Evolutionary conservation across 1,284 basidiomycete species (phyloP).

Genomic region (Moesziomyces parantarcticus): DNA sequence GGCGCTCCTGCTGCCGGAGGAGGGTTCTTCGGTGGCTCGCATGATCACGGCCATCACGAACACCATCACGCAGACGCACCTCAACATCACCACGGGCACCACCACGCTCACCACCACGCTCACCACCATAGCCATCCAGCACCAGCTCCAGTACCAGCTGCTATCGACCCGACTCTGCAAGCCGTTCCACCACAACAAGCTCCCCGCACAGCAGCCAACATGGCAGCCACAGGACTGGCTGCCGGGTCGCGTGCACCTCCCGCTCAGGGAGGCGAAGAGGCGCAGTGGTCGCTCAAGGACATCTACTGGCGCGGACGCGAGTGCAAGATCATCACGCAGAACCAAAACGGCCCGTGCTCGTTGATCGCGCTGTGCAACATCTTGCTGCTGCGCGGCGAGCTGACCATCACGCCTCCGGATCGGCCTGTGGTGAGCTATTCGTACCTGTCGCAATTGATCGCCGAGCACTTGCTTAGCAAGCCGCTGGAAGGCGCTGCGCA

Average conservation of each 20-base stretch:
- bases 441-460: constrained; percentile 82
- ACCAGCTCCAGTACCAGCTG: not conserved
- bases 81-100: not conserved
- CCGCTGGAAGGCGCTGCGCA: constrained; percentile 42
- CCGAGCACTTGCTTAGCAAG: constrained; percentile 77
- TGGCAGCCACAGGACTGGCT: not conserved
- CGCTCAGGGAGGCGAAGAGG: constrained; percentile 33
- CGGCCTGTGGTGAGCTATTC: constrained; percentile 80
- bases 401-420: constrained; percentile 72
- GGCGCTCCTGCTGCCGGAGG: constrained; percentile 6
- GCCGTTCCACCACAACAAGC: no score
- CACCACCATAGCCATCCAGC: not conserved
- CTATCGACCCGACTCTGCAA: no score
- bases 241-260: not conserved
- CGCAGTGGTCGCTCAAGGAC: constrained; percentile 60
- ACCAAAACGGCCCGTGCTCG: constrained; percentile 78
- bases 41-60: constrained; percentile 3
- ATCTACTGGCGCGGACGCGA: constrained; percentile 51
- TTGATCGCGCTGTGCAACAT: constrained; percentile 78
- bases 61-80: constrained; percentile 4
- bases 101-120: not conserved
- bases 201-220: no score
- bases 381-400: constrained; percentile 51
- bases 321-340: constrained; percentile 69
- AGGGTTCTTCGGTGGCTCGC: no score